These are phyloP conservation scores for Picea sitchensis DNA, from an alignment of 75 land plant species.

Conservation along the genomic window DNA sequence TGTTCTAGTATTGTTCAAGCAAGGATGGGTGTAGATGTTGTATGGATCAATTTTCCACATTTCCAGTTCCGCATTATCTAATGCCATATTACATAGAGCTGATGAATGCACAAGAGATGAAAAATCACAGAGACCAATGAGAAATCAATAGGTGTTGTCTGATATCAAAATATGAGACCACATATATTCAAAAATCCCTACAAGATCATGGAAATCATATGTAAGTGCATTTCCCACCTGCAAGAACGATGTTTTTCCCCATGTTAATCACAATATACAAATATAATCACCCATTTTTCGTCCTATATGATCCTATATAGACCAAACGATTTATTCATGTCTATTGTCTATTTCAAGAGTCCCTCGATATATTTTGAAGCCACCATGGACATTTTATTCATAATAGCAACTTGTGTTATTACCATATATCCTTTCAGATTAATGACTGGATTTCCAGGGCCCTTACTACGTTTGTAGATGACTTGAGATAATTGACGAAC, in stretches of 20 bases:
- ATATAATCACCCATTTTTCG: not conserved
- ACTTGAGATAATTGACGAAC: constrained; percentile 51
- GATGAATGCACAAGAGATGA: constrained; percentile 47
- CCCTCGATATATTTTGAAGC: not conserved
- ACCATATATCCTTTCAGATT: constrained; percentile 68
- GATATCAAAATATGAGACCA: constrained; percentile 89
- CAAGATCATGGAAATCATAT: constrained; percentile 75
- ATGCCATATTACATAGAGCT: constrained; percentile 26
- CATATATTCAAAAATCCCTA: constrained; percentile 86
- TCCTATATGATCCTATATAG: not conserved
- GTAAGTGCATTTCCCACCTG: constrained; percentile 93
- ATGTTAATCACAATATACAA: not conserved
- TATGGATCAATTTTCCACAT: constrained; percentile 82
- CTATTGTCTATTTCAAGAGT: not conserved
- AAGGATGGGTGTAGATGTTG: constrained; percentile 77
- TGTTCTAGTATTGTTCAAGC: constrained; percentile 24
- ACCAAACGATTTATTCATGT: not conserved
- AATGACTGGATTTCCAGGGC: constrained; percentile 24
- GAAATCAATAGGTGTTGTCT: constrained; percentile 49
- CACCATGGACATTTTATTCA: not conserved
- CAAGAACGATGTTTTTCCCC: not conserved
- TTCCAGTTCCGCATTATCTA: constrained; percentile 42
- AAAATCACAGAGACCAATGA: constrained; percentile 44
- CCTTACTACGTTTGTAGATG: constrained; percentile 27
- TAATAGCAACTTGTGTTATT: not conserved